Evolutionary conservation across 2,329 filamentous ascomycete genomes (phyloP).

Genomic region (Cytospora piceae): DNA sequence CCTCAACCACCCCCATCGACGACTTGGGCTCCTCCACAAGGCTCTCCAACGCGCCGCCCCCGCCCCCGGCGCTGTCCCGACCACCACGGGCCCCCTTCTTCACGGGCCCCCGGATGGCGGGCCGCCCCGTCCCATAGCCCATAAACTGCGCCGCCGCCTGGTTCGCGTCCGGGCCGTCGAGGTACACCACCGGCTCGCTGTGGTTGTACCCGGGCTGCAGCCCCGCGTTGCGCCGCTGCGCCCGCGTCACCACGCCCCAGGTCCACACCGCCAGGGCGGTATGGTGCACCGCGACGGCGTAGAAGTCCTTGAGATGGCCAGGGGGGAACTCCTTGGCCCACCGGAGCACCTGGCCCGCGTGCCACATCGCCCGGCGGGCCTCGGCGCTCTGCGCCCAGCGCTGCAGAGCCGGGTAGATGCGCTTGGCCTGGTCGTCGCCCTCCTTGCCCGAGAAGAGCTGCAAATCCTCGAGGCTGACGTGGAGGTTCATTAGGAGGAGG

Average conservation of each 20-base stretch:
- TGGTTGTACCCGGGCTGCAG: constrained; percentile 37
- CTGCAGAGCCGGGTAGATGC: constrained; percentile 60
- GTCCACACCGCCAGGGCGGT: constrained; percentile 70
- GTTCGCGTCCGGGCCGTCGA: constrained; percentile 58
- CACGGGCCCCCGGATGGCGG: constrained; percentile 49
- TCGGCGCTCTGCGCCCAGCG: constrained; percentile 61
- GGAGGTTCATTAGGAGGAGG: constrained; percentile 65
- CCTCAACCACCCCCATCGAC: constrained; percentile 62
- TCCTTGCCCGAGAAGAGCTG: constrained; percentile 71
- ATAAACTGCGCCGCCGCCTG: constrained; percentile 62
- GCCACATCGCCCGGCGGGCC: constrained; percentile 65
- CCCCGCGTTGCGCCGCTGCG: constrained; percentile 37
- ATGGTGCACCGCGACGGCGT: constrained; percentile 71
- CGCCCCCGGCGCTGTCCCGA: constrained; percentile 28
- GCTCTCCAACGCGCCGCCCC: constrained; percentile 40
- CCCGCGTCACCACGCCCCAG: constrained; percentile 62
- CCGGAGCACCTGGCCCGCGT: constrained; percentile 68
- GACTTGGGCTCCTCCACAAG: constrained; percentile 59
- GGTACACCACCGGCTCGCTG: constrained; percentile 48
- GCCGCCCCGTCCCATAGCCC: constrained; percentile 55
- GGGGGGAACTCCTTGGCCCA: constrained; percentile 59
- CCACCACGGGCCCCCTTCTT: constrained; percentile 31
- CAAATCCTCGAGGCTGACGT: constrained; percentile 66
- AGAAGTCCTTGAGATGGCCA: constrained; percentile 65
- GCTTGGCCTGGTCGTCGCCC: constrained; percentile 66